Conservation (phyloP, 768 basidiomycete species). For the Podaxis sp. region DNA sequence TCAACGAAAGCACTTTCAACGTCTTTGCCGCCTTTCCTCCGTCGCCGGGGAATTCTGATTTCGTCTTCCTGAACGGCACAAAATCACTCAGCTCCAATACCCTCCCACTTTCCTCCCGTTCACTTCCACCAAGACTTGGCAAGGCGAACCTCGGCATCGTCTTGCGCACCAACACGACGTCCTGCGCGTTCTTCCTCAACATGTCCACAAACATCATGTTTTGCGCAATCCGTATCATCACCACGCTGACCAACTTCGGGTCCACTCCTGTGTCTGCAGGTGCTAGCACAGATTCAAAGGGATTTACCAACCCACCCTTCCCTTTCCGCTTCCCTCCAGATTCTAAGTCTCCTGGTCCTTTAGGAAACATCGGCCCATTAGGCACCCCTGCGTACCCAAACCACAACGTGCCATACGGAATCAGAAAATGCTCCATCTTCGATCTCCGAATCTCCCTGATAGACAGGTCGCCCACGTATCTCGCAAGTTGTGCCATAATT, state of each 20-base stretch:
- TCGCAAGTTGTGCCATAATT: constrained; percentile 53
- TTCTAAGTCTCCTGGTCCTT: constrained; percentile 22
- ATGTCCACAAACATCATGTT: constrained; percentile 65
- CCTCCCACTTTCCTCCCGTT: constrained; percentile 15
- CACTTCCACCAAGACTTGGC: constrained; percentile 39
- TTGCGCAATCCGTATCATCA: constrained; percentile 67
- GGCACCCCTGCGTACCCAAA: constrained; percentile 53
- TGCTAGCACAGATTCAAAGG: constrained; percentile 53
- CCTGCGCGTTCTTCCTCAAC: constrained; percentile 65
- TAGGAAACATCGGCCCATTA: constrained; percentile 60
- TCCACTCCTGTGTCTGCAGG: constrained; percentile 32
- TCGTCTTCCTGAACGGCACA: constrained; percentile 34
- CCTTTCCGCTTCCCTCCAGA: neutral
- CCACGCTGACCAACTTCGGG: constrained; percentile 47
- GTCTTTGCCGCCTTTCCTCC: constrained; percentile 17
- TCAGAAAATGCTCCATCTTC: constrained; percentile 65
- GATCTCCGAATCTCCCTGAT: constrained; percentile 70
- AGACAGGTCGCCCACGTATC: constrained; percentile 70
- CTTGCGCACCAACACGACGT: constrained; percentile 66
- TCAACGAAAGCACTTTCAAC: constrained; percentile 50
- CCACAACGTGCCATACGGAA: constrained; percentile 73
- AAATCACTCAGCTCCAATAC: constrained; percentile 45
- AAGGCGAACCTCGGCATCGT: constrained; percentile 59
- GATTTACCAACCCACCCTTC: constrained; percentile 16
- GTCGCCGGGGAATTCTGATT: constrained; percentile 1